phyloP scores from a whole-genome alignment of 2,329 filamentous ascomycete species.

The Botrytis paeoniae region DNA sequence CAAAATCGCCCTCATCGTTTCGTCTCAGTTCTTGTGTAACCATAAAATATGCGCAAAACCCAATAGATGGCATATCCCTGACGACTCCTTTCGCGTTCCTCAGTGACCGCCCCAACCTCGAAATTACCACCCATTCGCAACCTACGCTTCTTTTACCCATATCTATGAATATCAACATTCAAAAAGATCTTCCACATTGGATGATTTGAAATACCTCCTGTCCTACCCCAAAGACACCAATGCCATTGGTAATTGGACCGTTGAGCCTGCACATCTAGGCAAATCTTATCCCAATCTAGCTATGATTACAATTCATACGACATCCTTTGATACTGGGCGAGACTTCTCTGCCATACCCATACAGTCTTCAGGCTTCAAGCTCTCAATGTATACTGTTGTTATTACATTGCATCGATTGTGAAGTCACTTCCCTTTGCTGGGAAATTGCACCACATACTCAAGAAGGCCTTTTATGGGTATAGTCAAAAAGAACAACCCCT shows the following conservation, averaged over 20 bases:
- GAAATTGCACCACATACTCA: not conserved
- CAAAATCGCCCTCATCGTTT: not conserved
- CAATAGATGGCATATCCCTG: conserved; percentile 13
- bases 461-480: not conserved
- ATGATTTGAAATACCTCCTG: not conserved
- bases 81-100: conserved; percentile 3
- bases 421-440: conserved; percentile 4
- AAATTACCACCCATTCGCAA: not conserved
- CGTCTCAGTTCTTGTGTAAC: conserved; percentile 8
- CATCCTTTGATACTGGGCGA: not conserved
- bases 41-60: not conserved
- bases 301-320: not conserved
- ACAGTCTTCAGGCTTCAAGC: not conserved
- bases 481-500: not conserved
- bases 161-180: not conserved
- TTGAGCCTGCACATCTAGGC: not conserved
- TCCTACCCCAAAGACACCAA: not conserved
- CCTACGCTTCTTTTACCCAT: not conserved
- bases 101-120: conserved; percentile 8
- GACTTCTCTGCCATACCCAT: conserved; percentile 1
- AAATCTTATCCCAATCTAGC: conserved; percentile 7
- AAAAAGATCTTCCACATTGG: not conserved
- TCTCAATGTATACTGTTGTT: not conserved
- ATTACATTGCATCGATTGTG: not conserved
- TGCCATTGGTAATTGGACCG: not conserved